phyloP scores from a whole-genome alignment of 805 yeast species.

The Clavispora santaluciae region DNA sequence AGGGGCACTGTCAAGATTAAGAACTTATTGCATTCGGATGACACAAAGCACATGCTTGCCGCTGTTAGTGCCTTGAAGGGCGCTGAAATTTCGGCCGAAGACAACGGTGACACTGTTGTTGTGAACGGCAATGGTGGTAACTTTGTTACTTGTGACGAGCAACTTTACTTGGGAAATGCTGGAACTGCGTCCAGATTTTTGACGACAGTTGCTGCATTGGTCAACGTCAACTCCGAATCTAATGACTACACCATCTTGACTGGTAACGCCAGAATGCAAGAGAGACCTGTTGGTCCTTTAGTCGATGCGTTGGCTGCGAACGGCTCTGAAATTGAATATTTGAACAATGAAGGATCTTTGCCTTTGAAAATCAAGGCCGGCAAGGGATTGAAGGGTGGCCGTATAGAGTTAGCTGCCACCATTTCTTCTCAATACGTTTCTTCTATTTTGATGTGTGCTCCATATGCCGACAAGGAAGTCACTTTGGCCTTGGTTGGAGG shows the following conservation, averaged over 20 bases:
- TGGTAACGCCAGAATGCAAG: slow-evolving; percentile 96
- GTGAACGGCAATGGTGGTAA: slow-evolving; percentile 83
- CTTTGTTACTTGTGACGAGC: slow-evolving; percentile 56
- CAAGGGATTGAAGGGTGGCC: slow-evolving; percentile 76
- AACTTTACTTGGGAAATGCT: slow-evolving; percentile 89
- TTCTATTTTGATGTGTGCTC: slow-evolving; percentile 94
- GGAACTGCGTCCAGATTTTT: slow-evolving; percentile 97
- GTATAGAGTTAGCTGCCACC: slow-evolving; percentile 91
- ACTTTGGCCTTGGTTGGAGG: slow-evolving; percentile 90
- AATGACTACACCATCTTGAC: slow-evolving; percentile 59
- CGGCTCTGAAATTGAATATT: slow-evolving; percentile 70
- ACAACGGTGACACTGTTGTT: slow-evolving; percentile 84
- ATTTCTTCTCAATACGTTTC: slow-evolving; percentile 97
- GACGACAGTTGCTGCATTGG: slow-evolving; percentile 88
- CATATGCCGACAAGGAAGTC: slow-evolving; percentile 85
- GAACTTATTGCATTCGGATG: slow-evolving; percentile 91
- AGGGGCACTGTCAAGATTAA: slow-evolving; percentile 76
- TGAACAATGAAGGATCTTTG: slow-evolving; percentile 73
- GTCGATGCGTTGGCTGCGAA: slow-evolving; percentile 84
- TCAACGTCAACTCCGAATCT: slow-evolving; percentile 37
- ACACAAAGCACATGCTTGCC: slow-evolving; percentile 88
- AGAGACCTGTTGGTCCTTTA: slow-evolving; percentile 93
- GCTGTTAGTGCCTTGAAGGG: slow-evolving; percentile 80
- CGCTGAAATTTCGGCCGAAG: slow-evolving; percentile 77
- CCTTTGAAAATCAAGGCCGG: slow-evolving; percentile 75